Evolutionary conservation across 495 filamentous ascomycete species (phyloP).

Genomic region (Penicillium maclennaniae): DNA sequence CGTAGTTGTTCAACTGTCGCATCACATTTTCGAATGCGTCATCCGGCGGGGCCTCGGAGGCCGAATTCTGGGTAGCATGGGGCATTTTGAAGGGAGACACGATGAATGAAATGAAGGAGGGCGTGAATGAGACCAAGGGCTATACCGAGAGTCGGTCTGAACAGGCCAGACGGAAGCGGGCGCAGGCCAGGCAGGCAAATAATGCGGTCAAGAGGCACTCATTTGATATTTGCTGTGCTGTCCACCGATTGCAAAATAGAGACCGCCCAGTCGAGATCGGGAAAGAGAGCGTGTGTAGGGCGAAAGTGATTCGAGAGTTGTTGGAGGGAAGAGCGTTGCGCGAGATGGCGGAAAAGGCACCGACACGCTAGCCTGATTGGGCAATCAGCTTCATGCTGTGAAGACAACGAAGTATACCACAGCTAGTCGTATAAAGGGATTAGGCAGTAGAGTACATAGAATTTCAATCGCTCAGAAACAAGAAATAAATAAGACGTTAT

Average conservation of each 20-base stretch:
- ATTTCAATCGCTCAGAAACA: not conserved
- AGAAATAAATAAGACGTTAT: conserved; percentile 1
- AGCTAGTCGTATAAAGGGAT: not conserved
- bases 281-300: not conserved
- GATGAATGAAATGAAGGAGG: not conserved
- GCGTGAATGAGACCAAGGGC: not conserved
- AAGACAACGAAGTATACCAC: not conserved
- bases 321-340: not conserved
- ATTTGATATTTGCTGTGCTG: conserved; percentile 5
- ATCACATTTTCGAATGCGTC: conserved; percentile 49
- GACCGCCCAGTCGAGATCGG: not conserved
- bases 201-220: conserved; percentile 7
- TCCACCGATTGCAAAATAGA: not conserved
- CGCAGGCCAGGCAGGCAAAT: conserved; percentile 3
- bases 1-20: conserved; percentile 44
- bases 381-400: conserved; percentile 19
- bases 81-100: conserved; percentile 33
- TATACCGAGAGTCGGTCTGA: not conserved
- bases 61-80: conserved; percentile 41
- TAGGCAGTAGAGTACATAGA: not conserved
- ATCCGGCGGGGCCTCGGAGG: conserved; percentile 35
- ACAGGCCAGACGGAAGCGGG: not conserved
- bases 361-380: conserved; percentile 17
- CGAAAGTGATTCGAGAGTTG: not conserved
- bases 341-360: conserved; percentile 3